Evolutionary conservation across 1,284 basidiomycete genomes (phyloP), one percentile per base, ranked within the genome.

Genomic region (Papiliotrema flavescens): DNA sequence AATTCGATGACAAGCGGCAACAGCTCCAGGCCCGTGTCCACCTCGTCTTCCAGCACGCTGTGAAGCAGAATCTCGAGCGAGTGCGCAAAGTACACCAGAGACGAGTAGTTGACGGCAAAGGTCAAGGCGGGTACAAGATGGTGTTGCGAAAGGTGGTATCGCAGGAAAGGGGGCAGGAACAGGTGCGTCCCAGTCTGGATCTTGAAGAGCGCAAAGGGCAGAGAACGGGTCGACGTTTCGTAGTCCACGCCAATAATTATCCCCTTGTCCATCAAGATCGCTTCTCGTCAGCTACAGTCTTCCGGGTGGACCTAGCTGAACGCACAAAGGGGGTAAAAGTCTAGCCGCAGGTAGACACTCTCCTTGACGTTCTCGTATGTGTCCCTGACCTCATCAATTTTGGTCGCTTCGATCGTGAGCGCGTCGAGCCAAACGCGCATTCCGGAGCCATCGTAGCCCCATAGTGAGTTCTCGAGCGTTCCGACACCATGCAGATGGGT

Each of bases 251-350:
- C 96, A 53, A 98, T 93, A 59, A 99, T 90, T 63, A 98, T 96
- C 0, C 94, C 96, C 71, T 97, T 98, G 73, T 98, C 93, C 89
- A 98, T 95, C 20, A 98, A 81, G 5, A 96, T 91, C 56, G 93
- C 92, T 95, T 61, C 39, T 32, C 45, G 42, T 37, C 46, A 43
- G 45, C 28, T 14, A 14, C 28, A n/a, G 23, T 15, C 3, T 23
- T 26, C 7, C 40, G 6, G 6, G 35, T 44, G 4, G 34, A 11
- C 14, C 32, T 15, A 24, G 80, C 91, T 78, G n/a, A n/a, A n/a
- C n/a, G n/a, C 66, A 94, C 93, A 96, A 3, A 98, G 76, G 0
- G 95, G 95, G 70, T 98, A 98, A 67, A 98, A 98, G 64, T 96
- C 90, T 9, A 98, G 79, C 1, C 86, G 83, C 49, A 98, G 89